These are phyloP conservation scores for Colletotrichum endophyticum DNA, from an alignment of 2,329 filamentous ascomycete genomes.

Conservation along the genomic window DNA sequence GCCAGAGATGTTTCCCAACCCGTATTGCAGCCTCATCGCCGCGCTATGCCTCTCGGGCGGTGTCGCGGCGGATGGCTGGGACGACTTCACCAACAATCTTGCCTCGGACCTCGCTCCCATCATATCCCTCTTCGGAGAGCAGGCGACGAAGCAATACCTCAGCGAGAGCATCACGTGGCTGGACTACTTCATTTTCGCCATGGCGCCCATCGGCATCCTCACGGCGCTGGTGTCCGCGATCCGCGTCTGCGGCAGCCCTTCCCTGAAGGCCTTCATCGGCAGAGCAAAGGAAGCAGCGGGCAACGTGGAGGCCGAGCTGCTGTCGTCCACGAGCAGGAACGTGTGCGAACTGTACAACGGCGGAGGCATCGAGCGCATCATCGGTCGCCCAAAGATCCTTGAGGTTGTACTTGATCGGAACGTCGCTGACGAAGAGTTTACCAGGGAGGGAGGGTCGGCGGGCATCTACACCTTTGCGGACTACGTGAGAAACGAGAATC, in stretches of 20 bases:
- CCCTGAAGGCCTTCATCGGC: constrained; percentile 42
- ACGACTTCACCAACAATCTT: constrained; percentile 38
- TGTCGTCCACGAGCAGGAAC: constrained; percentile 41
- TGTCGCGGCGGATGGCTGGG: not conserved
- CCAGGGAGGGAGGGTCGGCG: too few species aligned
- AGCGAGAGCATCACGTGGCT: constrained; percentile 33
- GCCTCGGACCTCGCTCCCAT: constrained; percentile 36
- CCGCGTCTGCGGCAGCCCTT: constrained; percentile 33
- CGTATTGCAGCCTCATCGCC: not conserved
- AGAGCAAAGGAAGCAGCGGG: constrained; percentile 38
- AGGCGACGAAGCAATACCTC: constrained; percentile 41
- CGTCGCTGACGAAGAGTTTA: too few species aligned
- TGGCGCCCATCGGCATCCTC: constrained; percentile 42
- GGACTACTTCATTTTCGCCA: constrained; percentile 38
- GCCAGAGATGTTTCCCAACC: too few species aligned
- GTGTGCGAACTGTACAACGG: constrained; percentile 42
- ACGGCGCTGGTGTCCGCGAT: constrained; percentile 38
- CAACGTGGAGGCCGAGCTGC: constrained; percentile 40
- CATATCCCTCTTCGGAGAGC: constrained; percentile 41
- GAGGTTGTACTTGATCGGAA: too few species aligned
- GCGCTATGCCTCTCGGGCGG: not conserved
- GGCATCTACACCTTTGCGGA: too few species aligned
- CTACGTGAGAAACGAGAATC: too few species aligned
- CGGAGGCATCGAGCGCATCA: not conserved
- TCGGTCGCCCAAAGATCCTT: too few species aligned